Evolutionary conservation across 1,139 yeast genomes (phyloP), one percentile per base, ranked within the genome.

Genomic region (Suzukiozyma palmioleophila): DNA sequence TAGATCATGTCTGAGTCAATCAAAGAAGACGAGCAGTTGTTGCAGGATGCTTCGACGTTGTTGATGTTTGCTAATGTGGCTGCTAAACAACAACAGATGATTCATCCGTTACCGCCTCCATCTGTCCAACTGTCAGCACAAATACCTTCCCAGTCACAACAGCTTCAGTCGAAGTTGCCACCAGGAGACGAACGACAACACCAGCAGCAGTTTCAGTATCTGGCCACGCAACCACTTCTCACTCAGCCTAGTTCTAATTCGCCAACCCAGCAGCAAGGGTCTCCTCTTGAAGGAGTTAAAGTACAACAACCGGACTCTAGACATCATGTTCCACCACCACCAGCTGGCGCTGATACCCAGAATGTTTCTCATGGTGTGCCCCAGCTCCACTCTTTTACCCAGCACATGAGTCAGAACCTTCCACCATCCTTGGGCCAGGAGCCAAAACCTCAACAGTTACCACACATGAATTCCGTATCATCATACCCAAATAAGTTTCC

Each of bases 1-100:
- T 13, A 3, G 15, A 13, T 13, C 16, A 28, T 28, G 31, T 28
- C 31, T 28, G 14, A 13, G 12, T 14, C 31, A 8, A 28, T n/a
- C 14, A 33, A 52, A 35, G 51, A 49, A 29, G 69, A 67, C 45
- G 65, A 65, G 40, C 73, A 66, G 54, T 63, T 76, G 24, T 59
- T 77, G 12, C 78, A 76, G 49, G 84, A 79, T 60, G 85, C 86
- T 2, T 77, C 84, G n/a, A 76, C 84, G 15, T 60, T 80, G 39
- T 62, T 79, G 43, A 75, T 78, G 83, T 78, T 80, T 57, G 82
- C 84, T 22, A 77, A 72, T 47, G 74, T 73, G 26, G 80, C 79
- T 11, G 76, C 79, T 9, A 54, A 69, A 43, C 73, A 67, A 36
- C 72, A 64, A 40, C 69, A 66, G 15, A 48, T 52, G 33, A 28